Conservation (phyloP, 208 protist genomes). For the Borovskyia barvae region DNA sequence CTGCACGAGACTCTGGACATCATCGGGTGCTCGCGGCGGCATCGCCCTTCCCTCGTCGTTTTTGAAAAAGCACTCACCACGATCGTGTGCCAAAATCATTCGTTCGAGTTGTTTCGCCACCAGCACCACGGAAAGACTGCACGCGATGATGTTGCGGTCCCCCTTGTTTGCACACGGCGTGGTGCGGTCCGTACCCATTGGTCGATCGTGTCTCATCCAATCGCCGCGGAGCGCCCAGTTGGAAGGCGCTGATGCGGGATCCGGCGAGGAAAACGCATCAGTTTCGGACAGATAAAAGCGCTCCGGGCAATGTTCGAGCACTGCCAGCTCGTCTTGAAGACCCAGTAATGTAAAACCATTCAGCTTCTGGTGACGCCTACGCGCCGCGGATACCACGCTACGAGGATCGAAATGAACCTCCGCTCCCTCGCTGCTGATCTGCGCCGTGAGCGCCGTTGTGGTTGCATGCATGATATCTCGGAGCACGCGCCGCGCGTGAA, state of each 20-base stretch:
- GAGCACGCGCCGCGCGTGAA: constrained; percentile 64
- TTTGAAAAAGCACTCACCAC: constrained; percentile 8
- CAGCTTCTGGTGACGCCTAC: constrained; percentile 6
- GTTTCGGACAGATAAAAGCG: constrained; percentile 36
- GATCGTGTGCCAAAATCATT: constrained; percentile 27
- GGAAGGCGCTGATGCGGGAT: not conserved
- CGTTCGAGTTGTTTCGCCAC: constrained; percentile 59
- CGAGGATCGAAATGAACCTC: not conserved
- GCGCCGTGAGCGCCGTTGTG: constrained; percentile 19
- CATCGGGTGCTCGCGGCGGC: not conserved
- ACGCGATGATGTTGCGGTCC: not conserved
- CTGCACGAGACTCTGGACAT: constrained; percentile 35
- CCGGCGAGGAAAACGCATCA: not conserved
- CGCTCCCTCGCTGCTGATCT: not conserved
- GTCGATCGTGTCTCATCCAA: not conserved
- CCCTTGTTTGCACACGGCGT: no score
- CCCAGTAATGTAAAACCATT: constrained; percentile 73
- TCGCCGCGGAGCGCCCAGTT: constrained; percentile 1
- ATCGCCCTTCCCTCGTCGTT: not conserved
- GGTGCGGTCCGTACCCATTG: not conserved
- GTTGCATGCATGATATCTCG: constrained; percentile 53
- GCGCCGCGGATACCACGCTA: not conserved
- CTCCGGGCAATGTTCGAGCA: constrained; percentile 59
- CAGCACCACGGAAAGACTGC: constrained; percentile 31
- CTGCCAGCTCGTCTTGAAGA: constrained; percentile 72